phyloP scores from a whole-genome alignment of 2,329 filamentous ascomycete species.

The Westerdykella aurantiaca region DNA sequence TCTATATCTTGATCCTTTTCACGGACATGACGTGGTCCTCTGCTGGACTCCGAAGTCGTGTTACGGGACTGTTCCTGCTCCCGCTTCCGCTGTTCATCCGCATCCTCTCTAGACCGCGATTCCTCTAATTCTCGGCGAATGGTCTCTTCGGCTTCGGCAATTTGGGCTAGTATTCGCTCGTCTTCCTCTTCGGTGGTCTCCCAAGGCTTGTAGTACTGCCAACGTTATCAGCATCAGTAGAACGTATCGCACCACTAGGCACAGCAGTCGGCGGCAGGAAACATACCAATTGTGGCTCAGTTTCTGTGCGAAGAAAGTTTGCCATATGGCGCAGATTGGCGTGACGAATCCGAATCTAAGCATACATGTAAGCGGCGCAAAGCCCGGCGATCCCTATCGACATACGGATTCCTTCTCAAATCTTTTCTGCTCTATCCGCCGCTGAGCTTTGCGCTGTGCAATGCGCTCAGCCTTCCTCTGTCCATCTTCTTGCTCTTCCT shows the following conservation, averaged over 20 bases:
- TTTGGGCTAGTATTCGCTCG: constrained; percentile 63
- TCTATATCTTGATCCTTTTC: constrained; percentile 19
- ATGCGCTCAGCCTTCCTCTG: constrained; percentile 60
- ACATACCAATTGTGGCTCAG: constrained; percentile 69
- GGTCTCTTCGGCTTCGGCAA: constrained; percentile 56
- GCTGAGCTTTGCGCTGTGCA: constrained; percentile 55
- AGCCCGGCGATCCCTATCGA: not conserved
- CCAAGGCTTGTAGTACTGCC: constrained; percentile 81
- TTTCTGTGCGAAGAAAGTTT: constrained; percentile 64
- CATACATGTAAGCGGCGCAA: constrained; percentile 16
- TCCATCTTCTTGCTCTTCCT: constrained; percentile 66
- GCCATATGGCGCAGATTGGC: constrained; percentile 65
- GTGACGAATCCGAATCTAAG: constrained; percentile 69
- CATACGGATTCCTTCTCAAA: constrained; percentile 74
- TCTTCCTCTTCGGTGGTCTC: constrained; percentile 65
- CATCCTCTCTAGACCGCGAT: constrained; percentile 47
- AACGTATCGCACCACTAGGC: not conserved
- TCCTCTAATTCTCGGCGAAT: constrained; percentile 62
- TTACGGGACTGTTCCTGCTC: constrained; percentile 14
- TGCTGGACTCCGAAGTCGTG: constrained; percentile 17
- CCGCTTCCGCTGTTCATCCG: constrained; percentile 20
- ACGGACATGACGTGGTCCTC: constrained; percentile 13
- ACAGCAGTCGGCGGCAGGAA: not conserved
- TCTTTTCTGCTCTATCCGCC: constrained; percentile 63
- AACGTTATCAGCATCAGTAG: constrained; percentile 16